Conservation (phyloP, 1,284 basidiomycete species). For the Papiliotrema terrestris region DNA sequence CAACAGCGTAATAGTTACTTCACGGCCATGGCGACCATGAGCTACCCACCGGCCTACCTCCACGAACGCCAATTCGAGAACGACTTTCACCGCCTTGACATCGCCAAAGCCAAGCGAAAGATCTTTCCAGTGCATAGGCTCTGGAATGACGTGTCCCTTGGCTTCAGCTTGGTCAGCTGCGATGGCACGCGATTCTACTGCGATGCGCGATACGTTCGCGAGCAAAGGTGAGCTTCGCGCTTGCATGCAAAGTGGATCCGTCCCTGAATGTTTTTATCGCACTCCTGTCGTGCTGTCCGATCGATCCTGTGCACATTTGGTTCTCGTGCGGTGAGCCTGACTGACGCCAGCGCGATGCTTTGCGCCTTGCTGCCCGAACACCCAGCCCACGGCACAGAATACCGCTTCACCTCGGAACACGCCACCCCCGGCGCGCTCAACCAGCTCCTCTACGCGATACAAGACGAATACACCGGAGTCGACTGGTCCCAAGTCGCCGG, state of each 20-base stretch:
- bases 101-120: not conserved
- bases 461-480: not conserved
- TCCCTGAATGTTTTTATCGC: not conserved
- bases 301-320: no score
- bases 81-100: no score
- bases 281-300: no score
- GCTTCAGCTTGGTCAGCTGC: not conserved
- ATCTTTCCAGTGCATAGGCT: not conserved
- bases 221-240: not conserved
- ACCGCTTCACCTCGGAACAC: not conserved
- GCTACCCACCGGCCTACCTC: no score
- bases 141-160: not conserved
- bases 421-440: not conserved
- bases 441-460: not conserved
- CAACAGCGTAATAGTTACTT: no score
- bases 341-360: no score
- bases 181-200: not conserved
- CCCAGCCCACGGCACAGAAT: not conserved
- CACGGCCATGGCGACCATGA: no score
- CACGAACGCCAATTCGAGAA: no score
- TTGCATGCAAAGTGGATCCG: not conserved
- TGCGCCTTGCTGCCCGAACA: not conserved
- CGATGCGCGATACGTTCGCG: not conserved
- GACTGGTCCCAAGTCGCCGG: not conserved
- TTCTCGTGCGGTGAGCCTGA: no score